A percentile compares a stretch with the other conserved stretches of the same genome.
Evolutionary conservation across 202 grass and related monocot species (phyloP).

Genomic region (Digitaria exilis): DNA sequence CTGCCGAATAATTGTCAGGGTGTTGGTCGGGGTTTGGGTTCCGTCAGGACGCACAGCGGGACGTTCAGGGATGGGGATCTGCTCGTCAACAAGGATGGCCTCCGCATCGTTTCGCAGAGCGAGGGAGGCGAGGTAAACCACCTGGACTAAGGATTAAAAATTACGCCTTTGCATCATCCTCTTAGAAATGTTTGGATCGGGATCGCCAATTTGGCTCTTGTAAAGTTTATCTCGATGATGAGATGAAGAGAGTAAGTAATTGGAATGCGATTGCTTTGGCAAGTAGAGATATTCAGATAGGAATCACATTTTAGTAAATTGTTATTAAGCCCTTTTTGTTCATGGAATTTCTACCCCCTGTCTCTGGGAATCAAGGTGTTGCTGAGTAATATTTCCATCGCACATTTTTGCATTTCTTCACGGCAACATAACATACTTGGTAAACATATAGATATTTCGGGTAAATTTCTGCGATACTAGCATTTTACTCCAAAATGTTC

Average conservation of each 20-base stretch:
- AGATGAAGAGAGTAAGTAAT: neutral
- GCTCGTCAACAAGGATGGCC: slow-evolving; percentile 96
- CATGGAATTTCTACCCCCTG: neutral
- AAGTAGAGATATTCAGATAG: neutral
- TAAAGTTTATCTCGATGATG: neutral
- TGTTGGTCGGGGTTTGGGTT: neutral
- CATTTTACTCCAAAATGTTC: neutral
- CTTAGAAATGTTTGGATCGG: neutral
- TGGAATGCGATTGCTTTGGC: neutral
- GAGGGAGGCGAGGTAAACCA: slow-evolving; percentile 75
- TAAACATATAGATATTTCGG: neutral
- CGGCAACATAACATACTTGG: neutral
- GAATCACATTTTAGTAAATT: neutral
- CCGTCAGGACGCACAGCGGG: slow-evolving; percentile 83
- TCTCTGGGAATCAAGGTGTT: neutral
- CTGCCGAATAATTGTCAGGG: neutral
- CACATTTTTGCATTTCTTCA: neutral
- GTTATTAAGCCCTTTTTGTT: neutral
- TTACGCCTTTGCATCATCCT: neutral
- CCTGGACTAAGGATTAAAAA: neutral
- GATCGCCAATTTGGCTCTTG: neutral
- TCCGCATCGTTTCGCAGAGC: slow-evolving; percentile 78
- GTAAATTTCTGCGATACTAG: neutral
- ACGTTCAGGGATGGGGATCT: slow-evolving; percentile 97
- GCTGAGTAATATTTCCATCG: neutral